Base-by-base conservation (phyloP, 139 green algal genomes). In the Chara braunii region DNA sequence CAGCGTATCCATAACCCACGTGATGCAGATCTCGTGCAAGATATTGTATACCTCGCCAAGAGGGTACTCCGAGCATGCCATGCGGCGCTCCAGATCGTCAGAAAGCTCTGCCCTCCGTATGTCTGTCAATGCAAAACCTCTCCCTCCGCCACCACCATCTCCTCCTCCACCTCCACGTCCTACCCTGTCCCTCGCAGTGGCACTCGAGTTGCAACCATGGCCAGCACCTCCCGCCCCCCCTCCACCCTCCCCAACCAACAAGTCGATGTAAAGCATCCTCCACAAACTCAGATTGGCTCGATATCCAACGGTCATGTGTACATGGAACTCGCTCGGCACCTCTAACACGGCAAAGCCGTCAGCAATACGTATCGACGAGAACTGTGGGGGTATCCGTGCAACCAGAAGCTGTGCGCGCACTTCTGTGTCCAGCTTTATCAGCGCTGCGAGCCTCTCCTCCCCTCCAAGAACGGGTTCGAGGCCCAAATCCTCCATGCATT, bases 51-150 rank as follows among this genome's bases (percentile, higher is more conserved):
- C 52, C 42, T 70, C 60, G 3, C 53, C 43, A 24, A 57, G 48
- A 9, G 48, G 48, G 24, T 12, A 9, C 11, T 9, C 9, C 33
- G 7, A 51, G 8, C 7, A 7, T 8, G 52, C 57, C 63, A 72
- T 72, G 55, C 52, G 55, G 2, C 63, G 63, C 52, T 72, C 36
- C 51, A 72, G 37, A 22, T 72, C 63, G 12, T 72, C 52, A 14
- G 53, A 33, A 23, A 72, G 54, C n/a, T 34, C 63, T 23, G 43
- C n/a, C 23, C 55, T 24, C 28, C 65, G 63, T 11, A 32, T 24
- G 22, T 72, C 63, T 6, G 60, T 35, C 48, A 69, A 29, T n/a
- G n/a, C n/a, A n/a, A n/a, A n/a, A n/a, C n/a, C n/a, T n/a, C n/a
- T n/a, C n/a, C n/a, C n/a, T n/a, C n/a, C n/a, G n/a, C n/a, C n/a